Percentiles rank a stretch among this genome's conserved stretches.
phyloP scores from a whole-genome alignment of 78 protist genomes.

The Cavenderia fasciculata region DNA sequence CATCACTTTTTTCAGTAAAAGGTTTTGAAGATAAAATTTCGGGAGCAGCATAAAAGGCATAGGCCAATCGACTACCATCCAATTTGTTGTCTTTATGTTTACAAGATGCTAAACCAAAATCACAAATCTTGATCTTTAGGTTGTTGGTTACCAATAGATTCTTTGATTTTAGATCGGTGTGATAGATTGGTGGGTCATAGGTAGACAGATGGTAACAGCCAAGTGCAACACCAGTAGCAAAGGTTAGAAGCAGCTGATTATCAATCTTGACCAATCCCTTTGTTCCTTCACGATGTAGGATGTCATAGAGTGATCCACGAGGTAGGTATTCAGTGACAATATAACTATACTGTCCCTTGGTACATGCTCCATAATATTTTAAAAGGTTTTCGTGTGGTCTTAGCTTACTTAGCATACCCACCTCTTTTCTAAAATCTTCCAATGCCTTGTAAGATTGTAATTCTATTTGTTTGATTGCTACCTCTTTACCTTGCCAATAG shows the following conservation, averaged over 20 bases:
- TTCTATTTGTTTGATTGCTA: conserved; percentile 68
- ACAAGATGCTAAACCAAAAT: conserved; percentile 72
- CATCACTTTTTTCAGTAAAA: conserved; percentile 66
- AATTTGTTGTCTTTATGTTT: conserved; percentile 5
- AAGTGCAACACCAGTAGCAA: conserved; percentile 62
- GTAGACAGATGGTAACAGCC: conserved; percentile 66
- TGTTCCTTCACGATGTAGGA: conserved; percentile 48
- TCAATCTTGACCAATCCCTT: conserved; percentile 24
- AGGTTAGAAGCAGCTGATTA: conserved; percentile 1
- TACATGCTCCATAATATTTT: conserved; percentile 59
- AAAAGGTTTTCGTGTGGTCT: conserved; percentile 63
- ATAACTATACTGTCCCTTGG: conserved; percentile 34
- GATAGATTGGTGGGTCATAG: conserved; percentile 74
- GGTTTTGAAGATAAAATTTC: conserved; percentile 48
- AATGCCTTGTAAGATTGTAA: conserved; percentile 42
- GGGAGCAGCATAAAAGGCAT: conserved; percentile 71
- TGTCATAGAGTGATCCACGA: conserved; percentile 51
- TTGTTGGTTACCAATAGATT: conserved; percentile 49
- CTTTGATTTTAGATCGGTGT: conserved; percentile 63
- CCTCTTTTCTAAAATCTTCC: conserved; percentile 59
- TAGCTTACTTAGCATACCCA: conserved; percentile 47
- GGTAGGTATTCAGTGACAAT: conserved; percentile 66
- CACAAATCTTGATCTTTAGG: conserved; percentile 53
- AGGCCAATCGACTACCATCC: conserved; percentile 23
- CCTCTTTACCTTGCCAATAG: conserved; percentile 41